phyloP scores from a whole-genome alignment of 805 yeast genomes.

The Candida saitoana region DNA sequence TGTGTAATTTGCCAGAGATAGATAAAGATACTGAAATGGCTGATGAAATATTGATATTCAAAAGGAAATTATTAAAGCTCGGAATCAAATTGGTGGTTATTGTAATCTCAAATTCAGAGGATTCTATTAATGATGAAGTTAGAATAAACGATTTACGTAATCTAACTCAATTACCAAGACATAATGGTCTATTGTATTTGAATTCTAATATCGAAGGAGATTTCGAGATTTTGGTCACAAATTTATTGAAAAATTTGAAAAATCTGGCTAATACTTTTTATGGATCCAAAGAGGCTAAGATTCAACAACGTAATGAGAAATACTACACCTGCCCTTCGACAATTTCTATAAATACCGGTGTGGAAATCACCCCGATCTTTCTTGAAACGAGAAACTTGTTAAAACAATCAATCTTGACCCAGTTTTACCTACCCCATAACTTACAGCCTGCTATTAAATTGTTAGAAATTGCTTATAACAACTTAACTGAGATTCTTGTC shows the following conservation, averaged over 20 bases:
- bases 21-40: slow-evolving; percentile 13
- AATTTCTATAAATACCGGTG: slow-evolving; percentile 20
- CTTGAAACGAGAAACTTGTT: slow-evolving; percentile 36
- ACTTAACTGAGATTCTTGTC: slow-evolving; percentile 21
- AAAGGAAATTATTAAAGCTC: slow-evolving; percentile 8
- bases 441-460: slow-evolving; percentile 25
- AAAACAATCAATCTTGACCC: slow-evolving; percentile 32
- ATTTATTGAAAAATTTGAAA: slow-evolving; percentile 28
- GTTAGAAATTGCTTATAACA: slow-evolving; percentile 33
- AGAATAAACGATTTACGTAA: slow-evolving; percentile 23
- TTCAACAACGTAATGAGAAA: slow-evolving; percentile 32
- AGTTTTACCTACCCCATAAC: slow-evolving; percentile 30
- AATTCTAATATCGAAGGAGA: slow-evolving; percentile 16
- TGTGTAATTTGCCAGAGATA: slow-evolving; percentile 13
- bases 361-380: slow-evolving; percentile 33
- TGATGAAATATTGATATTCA: slow-evolving; percentile 11
- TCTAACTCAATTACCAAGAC: slow-evolving; percentile 26
- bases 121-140: slow-evolving; percentile 14
- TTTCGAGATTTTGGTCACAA: slow-evolving; percentile 25
- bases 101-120: slow-evolving; percentile 8
- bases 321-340: slow-evolving; percentile 33
- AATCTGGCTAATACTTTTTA: slow-evolving; percentile 31
- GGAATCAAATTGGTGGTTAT: slow-evolving; percentile 12
- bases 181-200: slow-evolving; percentile 28
- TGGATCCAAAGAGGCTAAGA: slow-evolving; percentile 24